Evolutionary conservation across 805 yeast species (phyloP), one percentile per base, ranked within the genome.

Genomic region (Schizosaccharomyces octosporus): DNA sequence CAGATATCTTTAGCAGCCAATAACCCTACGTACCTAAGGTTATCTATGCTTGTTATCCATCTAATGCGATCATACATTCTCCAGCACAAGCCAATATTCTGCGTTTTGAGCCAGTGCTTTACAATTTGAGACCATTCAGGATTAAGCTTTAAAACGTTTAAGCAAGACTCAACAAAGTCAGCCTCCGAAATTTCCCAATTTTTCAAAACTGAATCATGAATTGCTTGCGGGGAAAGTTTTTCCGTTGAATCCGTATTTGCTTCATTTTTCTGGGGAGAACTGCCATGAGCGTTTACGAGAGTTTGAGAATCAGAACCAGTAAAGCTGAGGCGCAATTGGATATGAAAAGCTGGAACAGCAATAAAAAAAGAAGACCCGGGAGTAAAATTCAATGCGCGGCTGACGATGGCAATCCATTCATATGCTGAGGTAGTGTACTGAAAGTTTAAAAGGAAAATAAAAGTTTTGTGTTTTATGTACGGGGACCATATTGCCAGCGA

Each of bases 31-130:
- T 51, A 51, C 36, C 11, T 51, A 5, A 51, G 27, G 39, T 17
- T 29, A 3, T 21, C 31, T 19, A 51, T 6, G 36, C 17, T 21
- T 24, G 31, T 71, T 9, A 79, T 67, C 87, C 87, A 83, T 65
- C 87, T 93, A 6, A 88, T 67, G 55, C 89, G 72, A 69, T 88
- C 95, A 68, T 83, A 85, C 61, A 79, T 73, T 63, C 81, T 80
- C 75, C 83, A 82, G 65, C 78, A 82, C 67, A 77, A 76, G 62
- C 84, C 85, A 68, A 68, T 74, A 64, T 68, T 64, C 6, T 21
- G 36, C 19, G 69, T 70, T 42, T 63, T 66, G 17, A 60, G 63
- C 65, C 71, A 64, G 67, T 70, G 64, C 60, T 42, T 15, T 19
- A 64, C 60, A 2, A 63, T 62, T 7, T 64, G 64, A 13, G 59